Evolutionary conservation across 2,329 filamentous ascomycete species (phyloP).

Genomic region (Metarhizium brunneum): DNA sequence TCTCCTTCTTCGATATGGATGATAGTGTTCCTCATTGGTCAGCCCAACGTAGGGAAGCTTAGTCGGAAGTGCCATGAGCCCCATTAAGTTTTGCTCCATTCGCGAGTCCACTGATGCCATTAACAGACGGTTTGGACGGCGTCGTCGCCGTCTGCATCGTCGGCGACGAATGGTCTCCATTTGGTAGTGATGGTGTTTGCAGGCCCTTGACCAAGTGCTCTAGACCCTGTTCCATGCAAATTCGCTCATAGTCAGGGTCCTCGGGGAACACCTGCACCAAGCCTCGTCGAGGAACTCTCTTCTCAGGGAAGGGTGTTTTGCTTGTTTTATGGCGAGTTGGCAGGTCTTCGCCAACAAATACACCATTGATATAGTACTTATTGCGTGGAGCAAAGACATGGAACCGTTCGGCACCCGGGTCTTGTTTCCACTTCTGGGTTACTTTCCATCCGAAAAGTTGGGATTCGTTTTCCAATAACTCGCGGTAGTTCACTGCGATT

Average conservation of each 20-base stretch:
- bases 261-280: slow-evolving; percentile 42
- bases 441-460: slow-evolving; percentile 31
- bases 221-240: slow-evolving; percentile 50
- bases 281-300: slow-evolving; percentile 45
- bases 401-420: slow-evolving; percentile 43
- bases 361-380: slow-evolving; percentile 50
- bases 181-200: slow-evolving; percentile 33
- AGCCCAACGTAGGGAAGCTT: not conserved
- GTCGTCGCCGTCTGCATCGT: slow-evolving; percentile 24
- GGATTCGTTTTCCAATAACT: slow-evolving; percentile 43
- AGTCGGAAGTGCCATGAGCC: slow-evolving; percentile 14
- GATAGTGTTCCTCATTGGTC: not conserved
- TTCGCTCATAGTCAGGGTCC: slow-evolving; percentile 46
- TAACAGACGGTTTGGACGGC: slow-evolving; percentile 16
- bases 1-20: not conserved
- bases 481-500: slow-evolving; percentile 49
- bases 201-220: slow-evolving; percentile 40
- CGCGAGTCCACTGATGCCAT: slow-evolving; percentile 19
- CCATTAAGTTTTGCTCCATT: slow-evolving; percentile 21
- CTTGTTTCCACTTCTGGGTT: slow-evolving; percentile 48
- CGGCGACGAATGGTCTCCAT: slow-evolving; percentile 39
- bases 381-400: slow-evolving; percentile 45
- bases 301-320: slow-evolving; percentile 44
- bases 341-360: slow-evolving; percentile 40
- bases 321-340: slow-evolving; percentile 38